Evolutionary conservation across 805 yeast species (phyloP).

Genomic region (Saccharomyces mikatae): DNA sequence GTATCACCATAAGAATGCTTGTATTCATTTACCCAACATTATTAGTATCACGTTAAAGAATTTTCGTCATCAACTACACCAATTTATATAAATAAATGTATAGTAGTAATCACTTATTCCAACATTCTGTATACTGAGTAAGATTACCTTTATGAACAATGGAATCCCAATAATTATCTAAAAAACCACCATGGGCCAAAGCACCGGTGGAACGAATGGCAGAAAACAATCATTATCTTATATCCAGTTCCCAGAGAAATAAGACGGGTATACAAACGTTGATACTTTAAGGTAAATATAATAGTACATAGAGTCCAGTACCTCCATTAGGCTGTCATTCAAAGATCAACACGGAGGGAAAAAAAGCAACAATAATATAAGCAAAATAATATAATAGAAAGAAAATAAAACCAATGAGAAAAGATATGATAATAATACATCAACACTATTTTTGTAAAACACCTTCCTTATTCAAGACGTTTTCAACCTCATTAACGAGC

Average conservation of each 20-base stretch:
- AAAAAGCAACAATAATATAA: background rate
- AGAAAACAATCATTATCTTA: background rate
- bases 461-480: slow-evolving; percentile 57
- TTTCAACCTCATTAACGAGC: slow-evolving; percentile 53
- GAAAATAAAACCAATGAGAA: background rate
- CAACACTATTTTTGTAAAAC: slow-evolving; percentile 28
- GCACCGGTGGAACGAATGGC: too few relatives aligned
- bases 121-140: too few relatives aligned
- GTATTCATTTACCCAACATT: too few relatives aligned
- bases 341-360: background rate
- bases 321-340: background rate
- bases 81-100: too few relatives aligned
- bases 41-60: too few relatives aligned
- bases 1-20: too few relatives aligned
- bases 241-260: background rate
- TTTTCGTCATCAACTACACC: too few relatives aligned
- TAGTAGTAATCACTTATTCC: too few relatives aligned
- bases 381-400: background rate
- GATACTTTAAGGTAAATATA: background rate
- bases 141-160: too few relatives aligned
- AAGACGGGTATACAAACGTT: background rate
- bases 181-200: too few relatives aligned
- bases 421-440: background rate
- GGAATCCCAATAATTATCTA: too few relatives aligned
- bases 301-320: background rate